Percentiles rank a stretch among this genome's conserved stretches.
Evolutionary conservation across 768 basidiomycete species (phyloP).

Genomic region (Russula ochroleuca): DNA sequence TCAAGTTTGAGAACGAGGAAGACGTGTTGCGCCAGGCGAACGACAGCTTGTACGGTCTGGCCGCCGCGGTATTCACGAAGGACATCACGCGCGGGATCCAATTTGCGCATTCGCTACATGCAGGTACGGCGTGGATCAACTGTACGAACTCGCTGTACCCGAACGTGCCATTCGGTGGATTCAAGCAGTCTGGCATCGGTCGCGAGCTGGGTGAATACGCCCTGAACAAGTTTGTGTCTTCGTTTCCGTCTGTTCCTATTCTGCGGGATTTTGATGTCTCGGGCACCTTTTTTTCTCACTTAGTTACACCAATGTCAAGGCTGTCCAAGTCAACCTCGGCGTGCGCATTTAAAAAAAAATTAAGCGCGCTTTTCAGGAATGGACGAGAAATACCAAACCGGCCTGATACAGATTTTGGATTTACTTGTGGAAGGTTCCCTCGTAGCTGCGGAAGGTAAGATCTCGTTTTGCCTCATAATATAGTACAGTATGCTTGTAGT

Average conservation of each 20-base stretch:
- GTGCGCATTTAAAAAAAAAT: background rate
- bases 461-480: too few species aligned
- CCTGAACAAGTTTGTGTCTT: conserved; percentile 31
- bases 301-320: conserved; percentile 20
- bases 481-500: too few species aligned
- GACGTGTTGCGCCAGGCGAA: conserved; percentile 75
- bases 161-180: conserved; percentile 60
- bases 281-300: background rate
- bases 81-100: conserved; percentile 70
- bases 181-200: conserved; percentile 70
- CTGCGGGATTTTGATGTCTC: background rate
- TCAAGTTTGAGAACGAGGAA: conserved; percentile 60
- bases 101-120: conserved; percentile 69
- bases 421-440: too few species aligned
- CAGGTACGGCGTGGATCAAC: conserved; percentile 75
- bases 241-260: background rate
- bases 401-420: too few species aligned
- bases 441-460: too few species aligned
- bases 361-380: too few species aligned
- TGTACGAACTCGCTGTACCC: conserved; percentile 39
- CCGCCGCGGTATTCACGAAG: conserved; percentile 79
- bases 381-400: too few species aligned
- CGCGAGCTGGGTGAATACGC: conserved; percentile 57
- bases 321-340: conserved; percentile 25
- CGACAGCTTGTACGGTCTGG: conserved; percentile 82